phyloP scores from a whole-genome alignment of 768 basidiomycete species.

The Termitomyces sp. region DNA sequence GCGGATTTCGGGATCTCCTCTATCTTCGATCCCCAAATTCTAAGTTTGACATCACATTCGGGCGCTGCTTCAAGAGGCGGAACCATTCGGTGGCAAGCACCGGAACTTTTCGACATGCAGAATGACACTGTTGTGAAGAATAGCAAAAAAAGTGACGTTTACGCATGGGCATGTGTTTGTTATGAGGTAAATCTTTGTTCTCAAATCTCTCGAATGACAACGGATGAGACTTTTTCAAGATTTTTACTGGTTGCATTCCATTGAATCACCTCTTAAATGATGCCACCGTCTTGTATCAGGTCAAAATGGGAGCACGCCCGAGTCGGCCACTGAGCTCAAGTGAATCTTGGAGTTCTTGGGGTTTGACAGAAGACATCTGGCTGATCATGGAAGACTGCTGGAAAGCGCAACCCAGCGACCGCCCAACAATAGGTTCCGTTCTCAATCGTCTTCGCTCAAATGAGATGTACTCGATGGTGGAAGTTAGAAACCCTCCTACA shows the following conservation, averaged over 20 bases:
- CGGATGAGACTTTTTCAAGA: neutral
- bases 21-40: neutral
- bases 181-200: neutral
- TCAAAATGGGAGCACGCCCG: neutral
- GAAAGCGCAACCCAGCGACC: neutral
- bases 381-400: neutral
- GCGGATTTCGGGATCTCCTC: neutral
- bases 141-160: neutral
- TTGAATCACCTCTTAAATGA: neutral
- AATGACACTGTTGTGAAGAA: neutral
- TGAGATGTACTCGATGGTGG: neutral
- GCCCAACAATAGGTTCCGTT: neutral
- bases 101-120: neutral
- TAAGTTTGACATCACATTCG: neutral
- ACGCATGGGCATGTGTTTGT: constrained; percentile 1
- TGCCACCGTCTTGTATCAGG: neutral
- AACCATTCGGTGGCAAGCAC: neutral
- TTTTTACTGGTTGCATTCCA: neutral
- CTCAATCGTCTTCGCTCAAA: neutral
- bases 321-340: neutral
- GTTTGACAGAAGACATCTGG: neutral
- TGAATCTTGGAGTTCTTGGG: neutral
- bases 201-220: neutral
- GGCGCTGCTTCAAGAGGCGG: neutral
- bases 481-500: neutral